Conservation (phyloP, 2,329 filamentous ascomycete genomes). For the Trichophyton equinum region DNA sequence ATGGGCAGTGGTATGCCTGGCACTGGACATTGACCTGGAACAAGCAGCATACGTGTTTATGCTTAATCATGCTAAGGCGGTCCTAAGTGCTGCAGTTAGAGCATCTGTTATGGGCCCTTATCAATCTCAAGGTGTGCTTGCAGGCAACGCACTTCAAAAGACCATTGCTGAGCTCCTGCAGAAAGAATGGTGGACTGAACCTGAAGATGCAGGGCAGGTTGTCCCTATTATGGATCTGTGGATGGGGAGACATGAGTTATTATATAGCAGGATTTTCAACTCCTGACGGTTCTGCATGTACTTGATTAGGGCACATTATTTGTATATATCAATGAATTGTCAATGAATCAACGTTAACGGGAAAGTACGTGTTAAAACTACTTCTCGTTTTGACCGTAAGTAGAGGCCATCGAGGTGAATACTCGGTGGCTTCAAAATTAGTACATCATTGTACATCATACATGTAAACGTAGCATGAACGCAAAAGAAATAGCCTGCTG, state of each 20-base stretch:
- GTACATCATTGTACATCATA: conserved; percentile 3
- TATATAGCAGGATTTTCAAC: conserved; percentile 57
- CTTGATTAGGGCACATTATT: neutral
- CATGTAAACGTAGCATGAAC: neutral
- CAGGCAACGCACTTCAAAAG: conserved; percentile 40
- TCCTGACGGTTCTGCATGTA: conserved; percentile 31
- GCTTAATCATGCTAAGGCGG: conserved; percentile 51
- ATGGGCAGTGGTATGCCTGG: conserved; percentile 45
- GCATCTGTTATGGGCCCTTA: conserved; percentile 55
- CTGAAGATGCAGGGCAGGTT: conserved; percentile 47
- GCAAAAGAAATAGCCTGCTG: neutral
- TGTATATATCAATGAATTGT: neutral
- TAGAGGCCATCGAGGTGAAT: neutral
- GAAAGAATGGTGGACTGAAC: conserved; percentile 35
- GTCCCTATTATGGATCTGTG: conserved; percentile 53
- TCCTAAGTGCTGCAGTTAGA: conserved; percentile 50
- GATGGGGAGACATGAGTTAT: conserved; percentile 51
- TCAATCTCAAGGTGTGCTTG: conserved; percentile 48
- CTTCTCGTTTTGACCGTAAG: neutral
- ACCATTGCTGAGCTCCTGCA: conserved; percentile 39
- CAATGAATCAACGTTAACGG: neutral
- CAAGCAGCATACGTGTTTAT: conserved; percentile 50
- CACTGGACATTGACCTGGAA: conserved; percentile 40
- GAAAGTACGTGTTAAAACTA: neutral
- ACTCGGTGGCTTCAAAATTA: neutral